Percentiles rank a stretch among this genome's conserved stretches.
Evolutionary conservation across 31 red algal species (phyloP).

Genomic region (Endocladia muricata): DNA sequence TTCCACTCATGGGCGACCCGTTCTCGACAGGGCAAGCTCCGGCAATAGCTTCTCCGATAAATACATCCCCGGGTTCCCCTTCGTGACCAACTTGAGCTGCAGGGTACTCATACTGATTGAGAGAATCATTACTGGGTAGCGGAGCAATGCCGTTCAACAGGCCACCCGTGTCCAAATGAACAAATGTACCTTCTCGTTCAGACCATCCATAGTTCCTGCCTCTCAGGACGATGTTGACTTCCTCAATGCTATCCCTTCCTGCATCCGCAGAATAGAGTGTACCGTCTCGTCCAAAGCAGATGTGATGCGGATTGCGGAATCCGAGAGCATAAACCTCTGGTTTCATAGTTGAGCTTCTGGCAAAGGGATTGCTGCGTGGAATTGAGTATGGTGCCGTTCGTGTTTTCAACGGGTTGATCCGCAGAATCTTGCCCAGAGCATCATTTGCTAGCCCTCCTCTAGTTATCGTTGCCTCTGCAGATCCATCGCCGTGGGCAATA

Average conservation of each 20-base stretch:
- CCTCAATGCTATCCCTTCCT: constrained; percentile 49
- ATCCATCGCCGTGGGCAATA: constrained; percentile 55
- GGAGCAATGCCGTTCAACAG: constrained; percentile 22
- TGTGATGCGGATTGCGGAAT: constrained; percentile 55
- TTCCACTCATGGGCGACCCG: constrained; percentile 35
- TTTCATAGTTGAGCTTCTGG: neutral
- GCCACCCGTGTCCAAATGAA: constrained; percentile 11
- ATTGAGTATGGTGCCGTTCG: constrained; percentile 21
- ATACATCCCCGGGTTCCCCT: constrained; percentile 2
- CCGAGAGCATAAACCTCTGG: constrained; percentile 49
- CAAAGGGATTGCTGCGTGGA: constrained; percentile 45
- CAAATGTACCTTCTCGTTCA: constrained; percentile 63
- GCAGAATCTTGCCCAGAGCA: constrained; percentile 55
- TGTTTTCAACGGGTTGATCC: constrained; percentile 36
- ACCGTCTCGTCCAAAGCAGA: constrained; percentile 37
- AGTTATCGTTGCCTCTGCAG: constrained; percentile 1
- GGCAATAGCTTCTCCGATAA: constrained; percentile 45
- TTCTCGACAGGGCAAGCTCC: constrained; percentile 59
- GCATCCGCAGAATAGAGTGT: constrained; percentile 34
- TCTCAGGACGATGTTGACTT: constrained; percentile 46
- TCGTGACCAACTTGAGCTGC: constrained; percentile 52
- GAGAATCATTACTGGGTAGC: constrained; percentile 32
- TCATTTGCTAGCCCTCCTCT: constrained; percentile 38
- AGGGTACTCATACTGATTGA: constrained; percentile 38
- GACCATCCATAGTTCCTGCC: constrained; percentile 64